Conservation (phyloP, 1,139 yeast genomes). For the Geotrichum europaeum region DNA sequence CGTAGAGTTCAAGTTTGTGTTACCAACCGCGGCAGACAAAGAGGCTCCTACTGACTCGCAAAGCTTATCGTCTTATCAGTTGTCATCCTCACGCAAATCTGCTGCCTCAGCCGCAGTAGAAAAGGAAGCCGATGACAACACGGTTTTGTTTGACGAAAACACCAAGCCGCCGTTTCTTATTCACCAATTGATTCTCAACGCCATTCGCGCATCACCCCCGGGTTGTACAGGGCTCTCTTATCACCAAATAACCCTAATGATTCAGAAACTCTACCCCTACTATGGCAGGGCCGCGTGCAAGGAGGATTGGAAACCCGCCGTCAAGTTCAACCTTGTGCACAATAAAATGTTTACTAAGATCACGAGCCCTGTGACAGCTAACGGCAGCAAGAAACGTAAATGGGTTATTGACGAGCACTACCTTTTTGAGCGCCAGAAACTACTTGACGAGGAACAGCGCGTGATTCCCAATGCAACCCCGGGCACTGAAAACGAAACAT, state of each 20-base stretch:
- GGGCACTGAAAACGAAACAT: background rate
- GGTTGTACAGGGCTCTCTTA: background rate
- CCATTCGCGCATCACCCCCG: background rate
- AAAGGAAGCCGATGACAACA: background rate
- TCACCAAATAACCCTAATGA: background rate
- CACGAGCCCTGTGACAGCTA: background rate
- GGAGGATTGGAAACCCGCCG: constrained; percentile 3
- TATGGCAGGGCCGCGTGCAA: background rate
- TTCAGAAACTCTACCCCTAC: background rate
- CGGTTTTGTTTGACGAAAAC: background rate
- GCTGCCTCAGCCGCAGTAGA: background rate
- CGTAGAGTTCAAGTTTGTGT: constrained; percentile 75
- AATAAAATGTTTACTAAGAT: background rate
- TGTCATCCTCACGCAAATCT: background rate
- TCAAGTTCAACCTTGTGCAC: constrained; percentile 2
- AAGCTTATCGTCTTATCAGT: background rate
- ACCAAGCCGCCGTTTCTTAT: constrained; percentile 1
- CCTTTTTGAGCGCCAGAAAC: background rate
- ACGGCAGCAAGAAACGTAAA: background rate
- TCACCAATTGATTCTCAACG: background rate
- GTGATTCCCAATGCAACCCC: background rate
- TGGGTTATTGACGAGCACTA: background rate
- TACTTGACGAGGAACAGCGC: background rate
- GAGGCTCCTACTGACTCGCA: background rate
- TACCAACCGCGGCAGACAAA: constrained; percentile 43